Percentiles rank a stretch among this genome's conserved stretches.
phyloP scores from a whole-genome alignment of 2,329 filamentous ascomycete species.

The Monosporascus sp. region DNA sequence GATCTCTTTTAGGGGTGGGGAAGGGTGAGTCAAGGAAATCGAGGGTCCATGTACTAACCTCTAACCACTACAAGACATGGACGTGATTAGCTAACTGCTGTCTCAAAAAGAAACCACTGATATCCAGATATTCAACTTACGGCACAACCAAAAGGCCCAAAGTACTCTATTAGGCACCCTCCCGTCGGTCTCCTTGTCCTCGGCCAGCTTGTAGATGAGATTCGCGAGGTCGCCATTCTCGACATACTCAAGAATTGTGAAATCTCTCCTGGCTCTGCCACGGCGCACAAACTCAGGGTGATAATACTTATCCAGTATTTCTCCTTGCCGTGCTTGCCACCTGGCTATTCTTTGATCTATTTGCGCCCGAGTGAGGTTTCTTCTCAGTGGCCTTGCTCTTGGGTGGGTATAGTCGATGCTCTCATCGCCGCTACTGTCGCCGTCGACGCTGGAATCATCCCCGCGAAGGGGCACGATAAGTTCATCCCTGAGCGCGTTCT shows the following conservation, averaged over 20 bases:
- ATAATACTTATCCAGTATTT: not conserved
- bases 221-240: constrained; percentile 10
- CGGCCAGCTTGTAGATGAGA: constrained; percentile 8
- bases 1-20: not conserved
- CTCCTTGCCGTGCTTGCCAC: not conserved
- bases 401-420: constrained; percentile 1
- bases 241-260: constrained; percentile 15
- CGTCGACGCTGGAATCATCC: constrained; percentile 12
- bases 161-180: constrained; percentile 9
- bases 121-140: constrained; percentile 5
- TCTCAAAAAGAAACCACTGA: not conserved
- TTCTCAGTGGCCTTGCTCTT: not conserved
- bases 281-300: no score
- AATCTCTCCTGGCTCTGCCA: constrained; percentile 1
- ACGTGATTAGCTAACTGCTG: constrained; percentile 14
- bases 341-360: not conserved
- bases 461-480: not conserved
- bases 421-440: constrained; percentile 14
- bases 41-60: not conserved
- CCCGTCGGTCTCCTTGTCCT: no score
- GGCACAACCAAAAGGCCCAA: constrained; percentile 15
- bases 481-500: not conserved
- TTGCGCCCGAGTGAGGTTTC: not conserved
- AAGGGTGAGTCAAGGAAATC: not conserved
- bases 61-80: constrained; percentile 3